Evolutionary conservation across 805 yeast species (phyloP).

Genomic region (Metschnikowia corniflorae): DNA sequence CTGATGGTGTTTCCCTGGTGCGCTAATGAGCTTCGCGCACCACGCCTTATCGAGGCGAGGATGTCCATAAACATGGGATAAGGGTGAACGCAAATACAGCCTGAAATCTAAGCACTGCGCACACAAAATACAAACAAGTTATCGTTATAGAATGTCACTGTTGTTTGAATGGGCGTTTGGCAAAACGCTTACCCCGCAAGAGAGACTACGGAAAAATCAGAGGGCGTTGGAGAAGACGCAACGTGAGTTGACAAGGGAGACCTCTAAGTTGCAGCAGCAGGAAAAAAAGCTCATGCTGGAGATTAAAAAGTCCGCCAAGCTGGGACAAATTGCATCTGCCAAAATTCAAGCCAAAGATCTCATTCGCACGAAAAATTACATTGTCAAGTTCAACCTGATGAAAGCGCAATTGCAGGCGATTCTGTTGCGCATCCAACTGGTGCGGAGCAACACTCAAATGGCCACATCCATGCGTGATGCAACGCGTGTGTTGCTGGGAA

Average conservation of each 20-base stretch:
- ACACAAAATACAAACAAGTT: not conserved
- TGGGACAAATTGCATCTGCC: constrained; percentile 83
- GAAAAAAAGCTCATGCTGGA: constrained; percentile 85
- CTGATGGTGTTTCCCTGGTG: not conserved
- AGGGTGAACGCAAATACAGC: too few species aligned
- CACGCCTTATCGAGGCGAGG: constrained; percentile 10
- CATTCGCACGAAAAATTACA: constrained; percentile 78
- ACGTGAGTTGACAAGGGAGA: constrained; percentile 87
- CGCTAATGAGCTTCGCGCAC: constrained; percentile 1
- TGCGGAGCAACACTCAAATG: constrained; percentile 93
- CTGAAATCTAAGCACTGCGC: too few species aligned
- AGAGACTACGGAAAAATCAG: constrained; percentile 90
- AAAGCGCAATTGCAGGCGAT: constrained; percentile 95
- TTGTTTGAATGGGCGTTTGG: constrained; percentile 94
- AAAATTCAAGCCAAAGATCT: constrained; percentile 95
- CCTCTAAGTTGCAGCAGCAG: constrained; percentile 79
- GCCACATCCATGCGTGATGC: constrained; percentile 93
- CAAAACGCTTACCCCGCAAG: constrained; percentile 89
- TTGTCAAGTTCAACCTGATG: constrained; percentile 88
- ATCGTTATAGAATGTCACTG: constrained; percentile 16
- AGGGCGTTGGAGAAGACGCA: constrained; percentile 92
- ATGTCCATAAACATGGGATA: too few species aligned
- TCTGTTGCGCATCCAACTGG: constrained; percentile 85
- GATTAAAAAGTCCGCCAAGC: constrained; percentile 87
- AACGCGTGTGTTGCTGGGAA: constrained; percentile 73